Evolutionary conservation across 1,284 basidiomycete genomes (phyloP).

Genomic region (Ceratobasidium theobromae): DNA sequence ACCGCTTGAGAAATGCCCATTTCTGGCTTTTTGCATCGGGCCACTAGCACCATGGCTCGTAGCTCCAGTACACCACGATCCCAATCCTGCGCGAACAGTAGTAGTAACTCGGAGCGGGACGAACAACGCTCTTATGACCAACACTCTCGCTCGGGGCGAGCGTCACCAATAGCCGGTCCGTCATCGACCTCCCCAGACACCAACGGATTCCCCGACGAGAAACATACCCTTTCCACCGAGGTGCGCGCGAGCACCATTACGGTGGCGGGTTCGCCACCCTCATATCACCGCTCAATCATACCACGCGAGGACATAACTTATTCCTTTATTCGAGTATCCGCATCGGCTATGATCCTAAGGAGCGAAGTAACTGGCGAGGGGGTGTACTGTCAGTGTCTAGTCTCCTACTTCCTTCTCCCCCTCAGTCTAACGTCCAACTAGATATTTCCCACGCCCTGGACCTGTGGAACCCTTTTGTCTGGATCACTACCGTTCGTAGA

Average conservation of each 20-base stretch:
- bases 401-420: too few relatives aligned
- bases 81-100: not conserved
- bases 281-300: slow-evolving; percentile 13
- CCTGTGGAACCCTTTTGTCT: slow-evolving; percentile 27
- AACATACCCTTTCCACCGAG: slow-evolving; percentile 20
- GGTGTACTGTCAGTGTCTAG: slow-evolving; percentile 4
- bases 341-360: slow-evolving; percentile 1
- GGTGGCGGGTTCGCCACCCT: slow-evolving; percentile 1
- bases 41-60: slow-evolving; percentile 12
- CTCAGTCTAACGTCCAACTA: not conserved
- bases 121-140: not conserved
- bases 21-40: slow-evolving; percentile 26
- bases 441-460: slow-evolving; percentile 16
- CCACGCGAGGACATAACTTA: slow-evolving; percentile 22
- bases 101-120: slow-evolving; percentile 22
- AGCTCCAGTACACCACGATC: slow-evolving; percentile 23
- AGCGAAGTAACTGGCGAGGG: slow-evolving; percentile 25
- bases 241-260: slow-evolving; percentile 7
- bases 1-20: slow-evolving; percentile 8
- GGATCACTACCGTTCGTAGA: slow-evolving; percentile 19
- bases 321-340: slow-evolving; percentile 6
- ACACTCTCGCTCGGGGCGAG: not conserved
- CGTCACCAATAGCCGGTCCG: slow-evolving; percentile 12
- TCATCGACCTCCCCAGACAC: slow-evolving; percentile 7
- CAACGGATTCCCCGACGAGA: slow-evolving; percentile 18